These are phyloP conservation scores for Nitzschia sp. DNA, from an alignment of 108 stramenopile genomes.

Conservation along the genomic window DNA sequence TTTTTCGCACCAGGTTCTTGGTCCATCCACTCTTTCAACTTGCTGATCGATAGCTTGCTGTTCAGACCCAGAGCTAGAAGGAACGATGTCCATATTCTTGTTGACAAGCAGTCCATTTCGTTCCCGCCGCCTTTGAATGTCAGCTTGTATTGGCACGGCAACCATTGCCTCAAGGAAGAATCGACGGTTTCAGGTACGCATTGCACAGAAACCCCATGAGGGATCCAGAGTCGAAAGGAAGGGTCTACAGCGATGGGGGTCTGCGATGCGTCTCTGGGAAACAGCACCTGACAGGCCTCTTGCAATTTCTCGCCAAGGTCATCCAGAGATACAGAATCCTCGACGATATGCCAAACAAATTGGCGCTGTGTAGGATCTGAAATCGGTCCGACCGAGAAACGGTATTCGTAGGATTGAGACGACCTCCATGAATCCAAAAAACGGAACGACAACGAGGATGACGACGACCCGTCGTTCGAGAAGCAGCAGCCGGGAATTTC, in stretches of 20 bases:
- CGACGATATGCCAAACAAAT: constrained; percentile 58
- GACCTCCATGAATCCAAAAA: constrained; percentile 76
- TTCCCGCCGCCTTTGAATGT: constrained; percentile 19
- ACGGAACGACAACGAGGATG: constrained; percentile 2
- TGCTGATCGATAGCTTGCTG: constrained; percentile 36
- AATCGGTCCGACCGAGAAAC: constrained; percentile 53
- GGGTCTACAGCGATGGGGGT: neutral
- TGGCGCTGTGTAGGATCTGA: constrained; percentile 61
- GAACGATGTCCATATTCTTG: constrained; percentile 63
- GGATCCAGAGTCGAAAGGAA: neutral
- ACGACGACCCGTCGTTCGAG: neutral
- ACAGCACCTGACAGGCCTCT: constrained; percentile 29
- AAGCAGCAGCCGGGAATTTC: too few relatives aligned
- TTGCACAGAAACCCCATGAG: neutral
- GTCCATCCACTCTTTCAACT: constrained; percentile 2
- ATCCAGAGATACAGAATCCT: too few relatives aligned
- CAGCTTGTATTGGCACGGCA: constrained; percentile 20
- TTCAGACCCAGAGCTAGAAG: constrained; percentile 55
- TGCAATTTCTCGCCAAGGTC: constrained; percentile 6
- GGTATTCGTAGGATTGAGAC: constrained; percentile 71
- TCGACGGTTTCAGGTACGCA: neutral
- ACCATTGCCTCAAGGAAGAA: neutral
- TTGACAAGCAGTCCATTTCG: too few relatives aligned
- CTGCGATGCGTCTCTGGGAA: constrained; percentile 44
- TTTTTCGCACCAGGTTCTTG: constrained; percentile 4